Evolutionary conservation across 2,329 filamentous ascomycete genomes (phyloP).

Genomic region (Zelopaecilomyces penicillatus): DNA sequence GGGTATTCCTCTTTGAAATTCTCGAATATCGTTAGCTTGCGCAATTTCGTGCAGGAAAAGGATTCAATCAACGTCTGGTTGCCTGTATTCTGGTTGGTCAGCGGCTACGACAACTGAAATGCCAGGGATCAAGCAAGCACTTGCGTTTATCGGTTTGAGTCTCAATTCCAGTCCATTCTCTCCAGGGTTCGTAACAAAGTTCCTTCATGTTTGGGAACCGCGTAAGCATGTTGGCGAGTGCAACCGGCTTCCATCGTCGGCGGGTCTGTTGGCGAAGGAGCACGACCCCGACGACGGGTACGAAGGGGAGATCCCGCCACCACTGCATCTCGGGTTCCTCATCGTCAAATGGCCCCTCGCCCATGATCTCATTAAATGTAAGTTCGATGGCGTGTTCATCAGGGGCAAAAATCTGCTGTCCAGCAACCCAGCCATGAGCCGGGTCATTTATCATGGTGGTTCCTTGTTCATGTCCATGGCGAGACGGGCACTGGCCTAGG

Average conservation of each 20-base stretch:
- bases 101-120: constrained; percentile 10
- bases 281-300: constrained; percentile 23
- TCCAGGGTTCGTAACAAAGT: constrained; percentile 31
- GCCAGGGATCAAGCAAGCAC: constrained; percentile 12
- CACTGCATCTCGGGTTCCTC: constrained; percentile 20
- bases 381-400: constrained; percentile 8
- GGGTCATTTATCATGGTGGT: constrained; percentile 16
- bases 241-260: constrained; percentile 24
- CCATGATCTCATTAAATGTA: constrained; percentile 22
- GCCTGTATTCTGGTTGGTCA: constrained; percentile 14
- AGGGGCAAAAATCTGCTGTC: constrained; percentile 14
- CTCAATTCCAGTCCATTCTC: constrained; percentile 18
- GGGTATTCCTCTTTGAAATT: constrained; percentile 26
- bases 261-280: constrained; percentile 30
- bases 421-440: constrained; percentile 21
- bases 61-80: constrained; percentile 20
- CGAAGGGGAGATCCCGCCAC: constrained; percentile 25
- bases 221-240: constrained; percentile 24
- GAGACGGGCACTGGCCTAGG: constrained; percentile 8
- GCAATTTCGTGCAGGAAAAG: constrained; percentile 15
- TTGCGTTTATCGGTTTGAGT: constrained; percentile 19
- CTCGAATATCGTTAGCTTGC: constrained; percentile 26
- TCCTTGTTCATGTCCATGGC: constrained; percentile 8
- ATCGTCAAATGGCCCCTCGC: constrained; percentile 18
- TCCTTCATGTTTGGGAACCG: constrained; percentile 28